Base-by-base conservation (phyloP, 2,329 filamentous ascomycete genomes). In the Aspergillus fischeri region DNA sequence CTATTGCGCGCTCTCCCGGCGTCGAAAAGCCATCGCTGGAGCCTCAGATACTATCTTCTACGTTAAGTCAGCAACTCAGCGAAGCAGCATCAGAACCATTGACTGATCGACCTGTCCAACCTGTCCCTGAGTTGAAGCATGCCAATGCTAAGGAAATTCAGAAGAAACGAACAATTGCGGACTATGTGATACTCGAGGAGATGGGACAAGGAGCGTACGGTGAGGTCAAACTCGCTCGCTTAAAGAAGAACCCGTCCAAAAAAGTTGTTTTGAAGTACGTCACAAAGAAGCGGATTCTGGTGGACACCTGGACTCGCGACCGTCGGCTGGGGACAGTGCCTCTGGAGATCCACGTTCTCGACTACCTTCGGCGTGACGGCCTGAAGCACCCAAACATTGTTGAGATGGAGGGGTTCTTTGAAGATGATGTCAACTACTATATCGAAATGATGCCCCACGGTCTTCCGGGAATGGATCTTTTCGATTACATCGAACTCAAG, bases 131-230 rank as follows among this genome's bases (percentile, higher is more conserved):
- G 55, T 54, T 70, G 49, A 66, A 59, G 10, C 53, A 64, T 11
- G 51, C 60, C 3, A 63, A 65, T 24, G 49, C 65, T 6, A 71
- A 68, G 48, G 72, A 76, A 28, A 57, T 63, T 4, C 77, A 62
- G 59, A 79, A 65, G 70, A 97, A 95, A 77, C 94, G 94, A 75
- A 87, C 85, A 0, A 97, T 99, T 62, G 82, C 88, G 53, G 92
- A 97, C 71, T 99, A 96, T 72, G 82, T 87, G 45, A 93, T 99
- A 59, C 80, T 99, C 11, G 94, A 99, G 75, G 94, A 99, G 59
- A 97, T 99, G 93, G 94, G 94, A 4, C 92, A 97, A 76, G 94
- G 94, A 44, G 94, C 94, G 1, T 99, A 99, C 71, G 94, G 94
- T 1, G 93, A 99, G 75, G 94, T 99, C 57, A 99, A 99, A 73